Base-by-base conservation (phyloP, 2,329 filamentous ascomycete genomes). In the Tolypocladium tropicale region DNA sequence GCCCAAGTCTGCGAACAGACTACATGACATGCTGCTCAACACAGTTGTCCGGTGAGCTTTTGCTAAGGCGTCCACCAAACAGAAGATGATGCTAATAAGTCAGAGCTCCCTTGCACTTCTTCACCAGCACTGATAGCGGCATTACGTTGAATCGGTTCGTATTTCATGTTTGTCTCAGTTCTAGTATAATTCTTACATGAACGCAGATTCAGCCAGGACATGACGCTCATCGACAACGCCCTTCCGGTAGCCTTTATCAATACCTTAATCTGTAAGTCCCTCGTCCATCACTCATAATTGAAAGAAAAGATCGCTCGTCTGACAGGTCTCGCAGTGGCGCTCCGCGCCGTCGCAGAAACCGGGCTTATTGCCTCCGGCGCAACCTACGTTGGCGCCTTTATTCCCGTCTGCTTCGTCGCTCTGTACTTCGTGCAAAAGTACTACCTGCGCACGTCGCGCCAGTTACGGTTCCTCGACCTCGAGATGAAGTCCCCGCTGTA, bases 401-500 rank as follows among this genome's bases (percentile, higher is more conserved):
- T 78, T 51, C 76, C 77, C 0, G 56, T 74, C 1, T 69, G 74
- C 2, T 62, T 78, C 23, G 56, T 70, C 9, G 65, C 68, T 0
- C 59, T 77, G 0, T 79, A 76, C 56, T 52, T 73, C 1, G 65
- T 80, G 6, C 77, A 80, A 55, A 76, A 73, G 53, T 70, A 74
- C 56, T 81, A 81, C 60, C 69, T 81, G 4, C 71, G 75, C 1
- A 81, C 79, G 0, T 80, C 78, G 0, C 72, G 78, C 0, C 78
- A 80, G 60, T 63, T 81, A 32, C 71, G 79, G 16, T 70, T 78
- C 7, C 66, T 81, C 2, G 79, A 82, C 52, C 65, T 82, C 0
- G 79, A 81, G 62, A 68, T 72, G 23, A 76, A 77, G 57, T 71
- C 72, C 0, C 76, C 77, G 0, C 67, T 81, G 0, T 79, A 76